These are phyloP conservation scores for Lathyrus sativus DNA, from an alignment of 306 rosid genomes.

Conservation along the genomic window DNA sequence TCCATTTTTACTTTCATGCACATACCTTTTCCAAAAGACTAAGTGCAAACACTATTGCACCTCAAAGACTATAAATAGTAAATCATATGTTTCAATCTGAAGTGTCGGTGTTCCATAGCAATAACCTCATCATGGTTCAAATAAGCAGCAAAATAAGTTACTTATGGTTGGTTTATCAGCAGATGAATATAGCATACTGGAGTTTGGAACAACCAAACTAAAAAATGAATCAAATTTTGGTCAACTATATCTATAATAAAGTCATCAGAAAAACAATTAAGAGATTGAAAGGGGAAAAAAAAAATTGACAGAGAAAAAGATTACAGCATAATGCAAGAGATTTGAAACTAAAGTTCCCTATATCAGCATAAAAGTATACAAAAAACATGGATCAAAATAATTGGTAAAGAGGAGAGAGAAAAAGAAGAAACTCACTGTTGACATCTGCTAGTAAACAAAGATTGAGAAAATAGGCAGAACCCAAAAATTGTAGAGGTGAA, in stretches of 20 bases:
- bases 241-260: conserved; percentile 11
- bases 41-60: not conserved
- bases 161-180: conserved; percentile 15
- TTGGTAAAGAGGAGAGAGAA: conserved; percentile 5
- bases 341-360: conserved; percentile 20
- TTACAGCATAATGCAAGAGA: conserved; percentile 37
- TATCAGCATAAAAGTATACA: conserved; percentile 32
- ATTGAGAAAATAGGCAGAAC: conserved; percentile 30
- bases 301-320: conserved; percentile 2
- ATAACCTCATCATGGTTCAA: conserved; percentile 11
- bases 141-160: conserved; percentile 10
- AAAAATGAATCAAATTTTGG: conserved; percentile 28
- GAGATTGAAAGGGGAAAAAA: not conserved
- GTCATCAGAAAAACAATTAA: conserved; percentile 8
- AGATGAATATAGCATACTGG: not conserved
- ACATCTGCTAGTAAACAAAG: conserved; percentile 54
- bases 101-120: not conserved
- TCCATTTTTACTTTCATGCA: conserved; percentile 12
- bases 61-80: conserved; percentile 15
- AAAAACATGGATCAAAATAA: not conserved
- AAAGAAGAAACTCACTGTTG: conserved; percentile 53
- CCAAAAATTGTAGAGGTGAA: conserved; percentile 33
- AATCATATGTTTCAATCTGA: conserved; percentile 1
- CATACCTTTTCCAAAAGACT: not conserved
- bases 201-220: not conserved